Conservation (phyloP, 2,329 filamentous ascomycete species). For the Nigrospora osmanthi region DNA sequence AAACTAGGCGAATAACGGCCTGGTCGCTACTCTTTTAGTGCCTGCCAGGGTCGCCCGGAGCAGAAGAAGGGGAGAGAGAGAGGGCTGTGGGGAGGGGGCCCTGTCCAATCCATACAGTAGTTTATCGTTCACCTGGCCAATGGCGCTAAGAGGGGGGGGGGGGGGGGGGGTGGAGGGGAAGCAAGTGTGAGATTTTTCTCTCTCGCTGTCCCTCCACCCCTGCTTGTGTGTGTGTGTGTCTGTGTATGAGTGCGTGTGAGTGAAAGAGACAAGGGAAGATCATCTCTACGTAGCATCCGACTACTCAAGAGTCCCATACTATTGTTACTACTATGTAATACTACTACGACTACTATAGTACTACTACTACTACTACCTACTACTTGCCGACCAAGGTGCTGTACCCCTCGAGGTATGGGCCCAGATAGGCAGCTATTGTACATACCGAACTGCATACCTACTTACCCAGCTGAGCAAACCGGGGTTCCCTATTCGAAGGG, state of each 20-base stretch:
- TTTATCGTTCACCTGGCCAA: not conserved
- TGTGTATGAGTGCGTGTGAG: not conserved
- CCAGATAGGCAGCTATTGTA: too few species aligned
- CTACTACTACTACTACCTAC: too few species aligned
- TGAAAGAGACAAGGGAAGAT: too few species aligned
- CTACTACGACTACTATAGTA: too few species aligned
- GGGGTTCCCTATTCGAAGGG: too few species aligned
- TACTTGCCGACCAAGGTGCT: too few species aligned
- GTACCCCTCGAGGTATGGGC: too few species aligned
- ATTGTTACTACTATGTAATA: too few species aligned
- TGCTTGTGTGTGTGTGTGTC: not conserved
- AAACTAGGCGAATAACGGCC: not conserved
- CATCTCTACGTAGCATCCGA: too few species aligned
- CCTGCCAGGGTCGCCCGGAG: not conserved
- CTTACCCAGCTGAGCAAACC: too few species aligned
- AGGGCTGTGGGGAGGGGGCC: conserved; percentile 1
- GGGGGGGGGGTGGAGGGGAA: not conserved
- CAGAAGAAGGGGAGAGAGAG: not conserved
- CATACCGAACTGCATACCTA: too few species aligned
- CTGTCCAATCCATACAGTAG: not conserved
- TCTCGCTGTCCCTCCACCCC: not conserved
- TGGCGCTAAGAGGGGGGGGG: too few species aligned
- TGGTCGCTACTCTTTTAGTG: not conserved
- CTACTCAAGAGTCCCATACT: not conserved
- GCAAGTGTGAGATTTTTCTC: not conserved